phyloP scores from a whole-genome alignment of 805 yeast genomes.

The Suhomyces emberorum region DNA sequence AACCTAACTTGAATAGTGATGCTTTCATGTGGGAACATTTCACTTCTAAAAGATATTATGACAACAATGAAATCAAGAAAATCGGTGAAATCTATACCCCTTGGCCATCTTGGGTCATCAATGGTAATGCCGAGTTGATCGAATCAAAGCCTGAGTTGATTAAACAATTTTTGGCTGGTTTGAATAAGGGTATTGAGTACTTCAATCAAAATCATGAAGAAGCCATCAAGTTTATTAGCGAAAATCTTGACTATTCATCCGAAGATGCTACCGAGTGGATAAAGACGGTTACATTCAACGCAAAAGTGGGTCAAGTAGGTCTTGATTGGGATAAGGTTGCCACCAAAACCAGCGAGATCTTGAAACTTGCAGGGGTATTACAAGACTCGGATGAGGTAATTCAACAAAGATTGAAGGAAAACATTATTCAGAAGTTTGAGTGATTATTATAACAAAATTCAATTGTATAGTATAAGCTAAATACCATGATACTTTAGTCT shows the following conservation, averaged over 20 bases:
- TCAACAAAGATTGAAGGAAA: constrained; percentile 23
- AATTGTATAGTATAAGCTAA: neutral
- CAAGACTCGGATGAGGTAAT: constrained; percentile 26
- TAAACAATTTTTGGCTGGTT: constrained; percentile 46
- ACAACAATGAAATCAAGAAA: constrained; percentile 69
- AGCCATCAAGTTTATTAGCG: constrained; percentile 60
- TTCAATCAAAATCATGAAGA: constrained; percentile 60
- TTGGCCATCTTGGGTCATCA: constrained; percentile 94
- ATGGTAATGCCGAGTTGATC: constrained; percentile 44
- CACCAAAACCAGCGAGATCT: constrained; percentile 51
- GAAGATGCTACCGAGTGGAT: constrained; percentile 83
- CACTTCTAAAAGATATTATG: constrained; percentile 84
- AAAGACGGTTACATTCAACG: constrained; percentile 66
- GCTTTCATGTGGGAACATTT: constrained; percentile 97
- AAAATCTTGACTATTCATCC: constrained; percentile 68
- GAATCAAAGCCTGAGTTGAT: constrained; percentile 20
- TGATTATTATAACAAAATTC: too few relatives aligned
- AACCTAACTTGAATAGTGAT: constrained; percentile 49
- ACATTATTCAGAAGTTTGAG: constrained; percentile 5
- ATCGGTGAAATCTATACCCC: constrained; percentile 92
- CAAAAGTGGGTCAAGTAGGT: constrained; percentile 32
- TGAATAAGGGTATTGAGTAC: constrained; percentile 66
- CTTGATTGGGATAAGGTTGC: constrained; percentile 51
- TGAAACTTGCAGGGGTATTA: constrained; percentile 63
- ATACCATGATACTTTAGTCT: neutral